Conservation (phyloP, 257 asterid genomes). For the Linderniella brevidens region DNA sequence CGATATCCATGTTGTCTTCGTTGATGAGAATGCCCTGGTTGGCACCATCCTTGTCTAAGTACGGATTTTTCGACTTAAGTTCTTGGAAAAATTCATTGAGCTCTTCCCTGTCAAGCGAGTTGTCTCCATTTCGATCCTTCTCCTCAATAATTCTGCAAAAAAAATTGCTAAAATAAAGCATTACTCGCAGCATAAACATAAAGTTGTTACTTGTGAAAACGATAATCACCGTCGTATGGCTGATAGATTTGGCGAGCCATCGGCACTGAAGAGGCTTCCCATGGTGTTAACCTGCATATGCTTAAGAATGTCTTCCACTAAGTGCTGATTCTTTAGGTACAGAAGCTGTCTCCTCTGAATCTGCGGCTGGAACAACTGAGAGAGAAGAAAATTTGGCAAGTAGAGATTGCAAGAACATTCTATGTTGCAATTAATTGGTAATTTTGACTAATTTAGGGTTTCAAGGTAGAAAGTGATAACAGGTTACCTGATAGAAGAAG, state of each 20-base stretch:
- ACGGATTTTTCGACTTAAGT: conserved; percentile 16
- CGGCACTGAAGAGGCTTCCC: conserved; percentile 22
- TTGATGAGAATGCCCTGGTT: conserved; percentile 19
- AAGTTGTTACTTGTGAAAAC: neutral
- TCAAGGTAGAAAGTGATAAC: neutral
- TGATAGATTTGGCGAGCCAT: conserved; percentile 36
- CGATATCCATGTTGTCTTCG: conserved; percentile 28
- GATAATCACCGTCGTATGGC: conserved; percentile 27
- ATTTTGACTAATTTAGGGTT: no score
- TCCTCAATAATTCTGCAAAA: conserved; percentile 23
- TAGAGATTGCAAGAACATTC: no score
- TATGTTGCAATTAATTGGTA: no score
- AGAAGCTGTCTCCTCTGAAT: conserved; percentile 33
- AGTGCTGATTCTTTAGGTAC: conserved; percentile 44
- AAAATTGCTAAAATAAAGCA: no score
- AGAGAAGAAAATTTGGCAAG: no score
- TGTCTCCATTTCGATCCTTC: conserved; percentile 31
- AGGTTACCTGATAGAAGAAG: conserved; percentile 54
- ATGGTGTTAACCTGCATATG: conserved; percentile 29
- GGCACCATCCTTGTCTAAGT: conserved; percentile 17
- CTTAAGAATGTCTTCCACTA: conserved; percentile 34
- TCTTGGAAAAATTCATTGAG: conserved; percentile 24
- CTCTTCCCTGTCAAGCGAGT: conserved; percentile 25
- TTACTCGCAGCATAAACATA: no score
- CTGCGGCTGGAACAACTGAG: conserved; percentile 49